Evolutionary conservation across 345 rosid species (phyloP).

Genomic region (Eucalyptus camaldulensis): DNA sequence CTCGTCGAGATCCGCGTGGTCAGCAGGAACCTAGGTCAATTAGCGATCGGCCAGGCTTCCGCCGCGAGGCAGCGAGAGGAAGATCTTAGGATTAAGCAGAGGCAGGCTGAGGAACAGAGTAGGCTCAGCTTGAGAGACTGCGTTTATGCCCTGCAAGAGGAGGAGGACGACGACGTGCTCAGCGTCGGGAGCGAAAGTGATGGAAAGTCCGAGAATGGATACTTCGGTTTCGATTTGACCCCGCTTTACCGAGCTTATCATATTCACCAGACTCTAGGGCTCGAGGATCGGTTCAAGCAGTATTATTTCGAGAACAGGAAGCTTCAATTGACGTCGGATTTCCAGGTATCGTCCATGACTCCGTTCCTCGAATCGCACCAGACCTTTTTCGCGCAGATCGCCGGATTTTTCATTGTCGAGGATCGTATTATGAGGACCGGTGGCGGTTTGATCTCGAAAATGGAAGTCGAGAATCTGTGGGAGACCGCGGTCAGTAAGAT

Average conservation of each 20-base stretch:
- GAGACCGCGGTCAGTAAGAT: slow-evolving; percentile 88
- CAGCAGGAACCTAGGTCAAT: slow-evolving; percentile 80
- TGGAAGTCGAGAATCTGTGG: slow-evolving; percentile 91
- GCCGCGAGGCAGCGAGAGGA: slow-evolving; percentile 90
- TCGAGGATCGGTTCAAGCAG: slow-evolving; percentile 77
- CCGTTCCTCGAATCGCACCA: slow-evolving; percentile 97
- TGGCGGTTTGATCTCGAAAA: slow-evolving; percentile 71
- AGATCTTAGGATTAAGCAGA: slow-evolving; percentile 89
- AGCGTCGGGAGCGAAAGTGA: slow-evolving; percentile 21
- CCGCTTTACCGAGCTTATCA: slow-evolving; percentile 87
- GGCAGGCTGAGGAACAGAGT: slow-evolving; percentile 95
- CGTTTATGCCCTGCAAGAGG: slow-evolving; percentile 75
- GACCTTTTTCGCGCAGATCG: slow-evolving; percentile 92
- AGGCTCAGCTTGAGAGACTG: slow-evolving; percentile 83
- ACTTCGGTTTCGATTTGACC: slow-evolving; percentile 65
- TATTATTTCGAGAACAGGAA: slow-evolving; percentile 86
- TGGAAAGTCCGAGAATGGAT: slow-evolving; percentile 37
- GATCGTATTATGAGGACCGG: slow-evolving; percentile 88
- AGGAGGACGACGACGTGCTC: slow-evolving; percentile 57
- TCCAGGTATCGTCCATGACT: slow-evolving; percentile 97
- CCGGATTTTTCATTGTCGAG: slow-evolving; percentile 90
- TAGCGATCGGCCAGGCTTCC: slow-evolving; percentile 95
- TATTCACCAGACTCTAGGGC: slow-evolving; percentile 76
- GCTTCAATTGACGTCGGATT: slow-evolving; percentile 91
- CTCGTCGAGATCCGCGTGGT: slow-evolving; percentile 94